These are phyloP conservation scores for Nematodospora anomalae DNA, from an alignment of 1,139 yeast genomes.

Conservation along the genomic window DNA sequence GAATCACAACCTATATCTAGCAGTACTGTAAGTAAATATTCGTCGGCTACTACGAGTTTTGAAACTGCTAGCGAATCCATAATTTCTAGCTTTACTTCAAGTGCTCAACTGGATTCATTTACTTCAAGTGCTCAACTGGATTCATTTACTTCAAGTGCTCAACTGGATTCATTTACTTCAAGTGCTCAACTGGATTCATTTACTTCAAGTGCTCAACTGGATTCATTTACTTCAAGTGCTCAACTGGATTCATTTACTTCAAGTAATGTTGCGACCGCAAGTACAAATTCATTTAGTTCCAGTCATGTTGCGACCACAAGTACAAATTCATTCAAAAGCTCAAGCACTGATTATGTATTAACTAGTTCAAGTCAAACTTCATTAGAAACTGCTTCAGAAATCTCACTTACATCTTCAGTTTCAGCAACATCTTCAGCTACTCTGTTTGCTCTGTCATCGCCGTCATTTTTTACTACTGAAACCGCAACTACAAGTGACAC, in stretches of 20 bases:
- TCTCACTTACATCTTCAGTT: neutral
- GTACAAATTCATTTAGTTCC: neutral
- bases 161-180: neutral
- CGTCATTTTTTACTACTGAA: neutral
- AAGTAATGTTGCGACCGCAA: neutral
- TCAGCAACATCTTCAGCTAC: neutral
- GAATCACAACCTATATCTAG: no score
- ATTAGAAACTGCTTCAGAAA: slow-evolving; percentile 4
- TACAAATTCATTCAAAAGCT: neutral
- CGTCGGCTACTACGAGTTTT: neutral
- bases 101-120: no score
- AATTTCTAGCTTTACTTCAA: no score
- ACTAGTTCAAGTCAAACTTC: neutral
- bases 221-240: neutral
- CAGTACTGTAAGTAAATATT: no score
- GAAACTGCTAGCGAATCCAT: neutral
- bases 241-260: neutral
- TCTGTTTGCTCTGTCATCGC: neutral
- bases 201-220: neutral
- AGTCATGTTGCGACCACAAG: neutral
- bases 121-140: no score
- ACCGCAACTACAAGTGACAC: neutral
- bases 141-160: no score
- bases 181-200: neutral
- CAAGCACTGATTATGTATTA: neutral